Base-by-base conservation (phyloP, 345 rosid genomes). In the Populus pruinosa region DNA sequence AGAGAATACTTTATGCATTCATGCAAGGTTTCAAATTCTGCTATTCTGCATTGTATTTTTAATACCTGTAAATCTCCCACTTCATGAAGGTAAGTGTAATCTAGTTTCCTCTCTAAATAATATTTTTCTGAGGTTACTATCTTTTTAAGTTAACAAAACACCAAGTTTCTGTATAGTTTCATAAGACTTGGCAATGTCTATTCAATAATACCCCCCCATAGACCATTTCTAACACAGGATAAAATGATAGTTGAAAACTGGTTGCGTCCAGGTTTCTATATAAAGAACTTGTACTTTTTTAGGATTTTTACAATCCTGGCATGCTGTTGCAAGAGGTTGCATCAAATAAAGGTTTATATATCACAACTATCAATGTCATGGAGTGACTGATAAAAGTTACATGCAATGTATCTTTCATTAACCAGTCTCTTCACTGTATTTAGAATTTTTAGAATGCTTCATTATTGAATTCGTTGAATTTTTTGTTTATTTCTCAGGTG, bases 401-500 rank as follows among this genome's bases (percentile, higher is more conserved):
- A 49, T 49, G 55, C 55, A 49, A 3, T 49, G 2, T 16, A 50
- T 16, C 55, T 47, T 50, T 50, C 55, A 50, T 50, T 50, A 50
- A 17, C 55, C 16, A 4, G 55, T 50, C 55, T 50, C 20, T 50
- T 50, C 55, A 16, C 6, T 5, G 21, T 50, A 50, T 67, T 17
- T 43, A 25, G 18, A 67, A 21, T 39, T 62, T 41, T 43, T 55
- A 50, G 56, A 43, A 55, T 27, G 56, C 20, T 73, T 73, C 12
- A 23, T 67, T 35, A 53, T 1, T 55, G 44, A 38, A 9, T 69
- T 62, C 21, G 72, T 21, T 69, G 49, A 33, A 56, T 53, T n/a
- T 68, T 20, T 25, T 61, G 66, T 44, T 74, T 80, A 76, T 65
- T 75, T 85, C 69, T 74, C 82, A 95, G 99, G 98, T 87, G 70